Evolutionary conservation across 2,329 filamentous ascomycete species (phyloP), one percentile per base, ranked within the genome.

Genomic region (Microsporum canis): DNA sequence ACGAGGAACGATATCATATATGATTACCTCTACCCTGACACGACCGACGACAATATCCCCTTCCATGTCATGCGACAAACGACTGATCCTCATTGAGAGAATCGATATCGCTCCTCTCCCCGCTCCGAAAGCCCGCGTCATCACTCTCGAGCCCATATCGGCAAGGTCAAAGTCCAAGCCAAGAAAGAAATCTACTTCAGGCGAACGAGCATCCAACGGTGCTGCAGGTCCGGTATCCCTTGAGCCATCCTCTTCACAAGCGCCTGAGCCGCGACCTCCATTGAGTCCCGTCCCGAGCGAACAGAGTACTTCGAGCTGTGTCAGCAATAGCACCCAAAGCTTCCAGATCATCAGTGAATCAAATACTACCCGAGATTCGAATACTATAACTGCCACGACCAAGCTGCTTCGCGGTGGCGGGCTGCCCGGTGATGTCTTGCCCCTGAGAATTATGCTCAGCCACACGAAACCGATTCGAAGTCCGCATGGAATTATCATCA

Each of bases 391-490:
- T 1, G 89, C 91, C 1, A 92, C 86, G 0, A 85, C 95, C 59
- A 89, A 96, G 71, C 78, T 96, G 27, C 78, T 88, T 36, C 89
- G 87, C 70, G 88, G 88, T 10, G 94, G 91, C 17, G 95, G 88
- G 70, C 78, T 97, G 12, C 86, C 91, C 0, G 94, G 94, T 14
- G 94, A 97, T 67, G 83, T 83, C 29, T 79, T 97, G 49, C 85
- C 89, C 0, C 82, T 97, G 60, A 87, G 84, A 68, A 86, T 97
- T 59, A 85, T 82, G 0, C 86, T 99, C 63, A 87, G 90, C 65
- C 94, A 97, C 71, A 92, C 88, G 63, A 95, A 95, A 72, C 83
- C 86, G 62, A 84, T 97, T 69, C 90, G 92, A 76, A 97, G 91
- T 71, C 81, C 96, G 75, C 88, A 92, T 67, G 92, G 94, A 5